A percentile compares a stretch with the other conserved stretches of the same genome.
Evolutionary conservation across 2,329 filamentous ascomycete species (phyloP).

Genomic region (Fusarium transvaalense): DNA sequence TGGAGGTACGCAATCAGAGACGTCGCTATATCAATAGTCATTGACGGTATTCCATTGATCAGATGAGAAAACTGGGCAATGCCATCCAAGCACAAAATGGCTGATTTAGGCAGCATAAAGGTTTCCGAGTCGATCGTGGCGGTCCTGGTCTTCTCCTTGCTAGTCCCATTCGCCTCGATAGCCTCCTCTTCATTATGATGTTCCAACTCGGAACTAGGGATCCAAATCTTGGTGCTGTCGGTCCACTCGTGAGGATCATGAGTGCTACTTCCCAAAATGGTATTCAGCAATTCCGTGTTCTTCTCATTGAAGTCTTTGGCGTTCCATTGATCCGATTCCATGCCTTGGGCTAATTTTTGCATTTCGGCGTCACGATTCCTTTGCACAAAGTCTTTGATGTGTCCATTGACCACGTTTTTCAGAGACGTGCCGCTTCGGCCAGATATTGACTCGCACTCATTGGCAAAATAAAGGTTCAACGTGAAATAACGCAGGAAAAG

Average conservation of each 20-base stretch:
- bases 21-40: slow-evolving; percentile 84
- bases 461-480: slow-evolving; percentile 84
- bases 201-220: slow-evolving; percentile 58
- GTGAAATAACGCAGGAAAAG: slow-evolving; percentile 86
- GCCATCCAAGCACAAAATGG: slow-evolving; percentile 82
- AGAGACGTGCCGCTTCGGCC: slow-evolving; percentile 80
- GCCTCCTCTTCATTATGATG: slow-evolving; percentile 51
- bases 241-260: slow-evolving; percentile 77
- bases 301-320: slow-evolving; percentile 79
- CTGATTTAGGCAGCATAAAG: slow-evolving; percentile 88
- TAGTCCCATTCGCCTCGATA: slow-evolving; percentile 61
- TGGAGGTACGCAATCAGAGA: slow-evolving; percentile 88
- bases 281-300: slow-evolving; percentile 70
- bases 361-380: slow-evolving; percentile 78
- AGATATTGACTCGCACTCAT: slow-evolving; percentile 87
- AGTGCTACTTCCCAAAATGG: slow-evolving; percentile 77
- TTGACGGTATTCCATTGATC: slow-evolving; percentile 86
- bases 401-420: slow-evolving; percentile 83
- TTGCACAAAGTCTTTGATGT: slow-evolving; percentile 84
- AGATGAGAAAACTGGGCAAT: slow-evolving; percentile 87
- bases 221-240: slow-evolving; percentile 70
- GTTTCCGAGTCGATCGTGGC: slow-evolving; percentile 87
- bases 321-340: slow-evolving; percentile 86
- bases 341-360: slow-evolving; percentile 78
- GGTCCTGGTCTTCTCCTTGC: slow-evolving; percentile 74